phyloP scores from a whole-genome alignment of 2,329 filamentous ascomycete genomes.

The Ophidiomyces ophidiicola region DNA sequence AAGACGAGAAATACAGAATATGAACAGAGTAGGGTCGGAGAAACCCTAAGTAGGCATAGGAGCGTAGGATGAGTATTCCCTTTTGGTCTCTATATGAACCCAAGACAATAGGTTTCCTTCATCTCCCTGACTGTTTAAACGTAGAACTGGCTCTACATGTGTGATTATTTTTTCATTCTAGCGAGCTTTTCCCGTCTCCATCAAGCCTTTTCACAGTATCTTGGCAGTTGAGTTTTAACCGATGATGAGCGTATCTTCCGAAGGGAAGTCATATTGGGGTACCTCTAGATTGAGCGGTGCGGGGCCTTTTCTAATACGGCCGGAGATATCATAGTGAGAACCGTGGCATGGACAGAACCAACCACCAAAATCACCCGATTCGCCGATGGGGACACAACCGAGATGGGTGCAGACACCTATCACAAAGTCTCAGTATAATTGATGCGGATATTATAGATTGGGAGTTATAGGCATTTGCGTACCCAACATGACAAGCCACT shows the following conservation, averaged over 20 bases:
- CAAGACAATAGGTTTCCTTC: conserved; percentile 5
- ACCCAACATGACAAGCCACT: conserved; percentile 99
- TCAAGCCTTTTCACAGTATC: background rate
- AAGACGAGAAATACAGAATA: conserved; percentile 11
- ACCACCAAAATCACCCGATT: conserved; percentile 93
- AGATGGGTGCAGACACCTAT: conserved; percentile 96
- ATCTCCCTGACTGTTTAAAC: background rate
- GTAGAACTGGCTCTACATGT: conserved; percentile 9
- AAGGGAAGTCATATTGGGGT: conserved; percentile 81
- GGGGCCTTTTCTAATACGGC: conserved; percentile 93
- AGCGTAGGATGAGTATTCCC: conserved; percentile 3
- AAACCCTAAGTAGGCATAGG: background rate
- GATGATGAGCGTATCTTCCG: conserved; percentile 79
- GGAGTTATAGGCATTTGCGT: conserved; percentile 27
- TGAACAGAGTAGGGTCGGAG: conserved; percentile 7
- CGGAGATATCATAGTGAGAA: conserved; percentile 99
- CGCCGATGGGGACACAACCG: conserved; percentile 97
- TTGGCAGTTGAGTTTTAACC: conserved; percentile 50
- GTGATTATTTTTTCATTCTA: conserved; percentile 1
- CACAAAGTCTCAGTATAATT: background rate
- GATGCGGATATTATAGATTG: background rate
- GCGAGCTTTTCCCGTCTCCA: background rate
- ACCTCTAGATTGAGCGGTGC: conserved; percentile 96
- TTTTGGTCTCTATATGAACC: conserved; percentile 13
- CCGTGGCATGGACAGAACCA: conserved; percentile 99